phyloP scores from a whole-genome alignment of 371 early-diverging fungal genomes.

The Mucor lusitanicus region DNA sequence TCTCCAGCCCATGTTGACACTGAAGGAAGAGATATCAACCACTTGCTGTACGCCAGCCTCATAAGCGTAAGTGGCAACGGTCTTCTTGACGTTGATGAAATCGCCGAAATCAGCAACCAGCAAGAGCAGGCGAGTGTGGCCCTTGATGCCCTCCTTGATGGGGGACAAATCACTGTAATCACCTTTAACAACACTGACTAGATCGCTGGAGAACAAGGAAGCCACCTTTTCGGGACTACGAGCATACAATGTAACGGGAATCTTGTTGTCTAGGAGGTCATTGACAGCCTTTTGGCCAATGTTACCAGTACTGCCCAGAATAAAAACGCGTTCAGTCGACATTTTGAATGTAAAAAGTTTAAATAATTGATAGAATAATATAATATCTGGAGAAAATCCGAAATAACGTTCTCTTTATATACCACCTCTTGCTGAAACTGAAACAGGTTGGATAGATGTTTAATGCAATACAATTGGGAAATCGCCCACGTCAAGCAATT shows the following conservation, averaged over 20 bases:
- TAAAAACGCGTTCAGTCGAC: conserved; percentile 17
- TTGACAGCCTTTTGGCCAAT: conserved; percentile 19
- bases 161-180: conserved; percentile 23
- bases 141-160: conserved; percentile 21
- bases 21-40: conserved; percentile 31
- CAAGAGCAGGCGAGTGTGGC: conserved; percentile 35
- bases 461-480: not conserved
- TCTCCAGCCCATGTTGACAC: conserved; percentile 22
- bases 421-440: not conserved
- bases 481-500: not conserved
- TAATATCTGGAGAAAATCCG: not conserved
- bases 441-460: not conserved
- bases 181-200: conserved; percentile 23
- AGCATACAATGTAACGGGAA: conserved; percentile 19
- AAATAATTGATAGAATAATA: not conserved
- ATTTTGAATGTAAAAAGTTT: not conserved
- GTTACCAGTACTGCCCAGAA: conserved; percentile 39
- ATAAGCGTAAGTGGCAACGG: conserved; percentile 20
- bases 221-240: conserved; percentile 22
- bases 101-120: conserved; percentile 8
- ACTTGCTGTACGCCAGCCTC: conserved; percentile 38
- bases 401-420: not conserved
- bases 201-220: conserved; percentile 1
- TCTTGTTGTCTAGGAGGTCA: conserved; percentile 13
- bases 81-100: conserved; percentile 10